Evolutionary conservation across 495 filamentous ascomycete genomes (phyloP).

Genomic region (Aspergillus haitiensis): DNA sequence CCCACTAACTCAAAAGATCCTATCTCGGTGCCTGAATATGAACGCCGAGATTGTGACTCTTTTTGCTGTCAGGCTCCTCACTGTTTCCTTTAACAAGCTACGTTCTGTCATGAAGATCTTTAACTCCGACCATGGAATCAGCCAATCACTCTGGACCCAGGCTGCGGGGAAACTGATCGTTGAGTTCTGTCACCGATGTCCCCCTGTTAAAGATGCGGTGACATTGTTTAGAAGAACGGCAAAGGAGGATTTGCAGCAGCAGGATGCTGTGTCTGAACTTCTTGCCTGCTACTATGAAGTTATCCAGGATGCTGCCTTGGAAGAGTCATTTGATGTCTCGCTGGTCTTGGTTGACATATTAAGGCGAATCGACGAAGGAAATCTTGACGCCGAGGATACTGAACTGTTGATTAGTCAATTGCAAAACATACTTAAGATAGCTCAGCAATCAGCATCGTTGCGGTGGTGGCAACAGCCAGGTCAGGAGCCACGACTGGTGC

Average conservation of each 20-base stretch:
- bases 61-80: slow-evolving; percentile 76
- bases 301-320: slow-evolving; percentile 73
- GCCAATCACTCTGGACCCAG: slow-evolving; percentile 61
- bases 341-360: slow-evolving; percentile 67
- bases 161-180: slow-evolving; percentile 62
- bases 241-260: slow-evolving; percentile 68
- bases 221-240: slow-evolving; percentile 63
- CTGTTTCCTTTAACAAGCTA: slow-evolving; percentile 77
- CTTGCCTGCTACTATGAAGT: slow-evolving; percentile 78
- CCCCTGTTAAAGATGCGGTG: slow-evolving; percentile 74
- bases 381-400: slow-evolving; percentile 37
- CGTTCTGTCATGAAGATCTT: slow-evolving; percentile 50
- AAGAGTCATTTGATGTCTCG: slow-evolving; percentile 84
- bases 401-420: slow-evolving; percentile 65
- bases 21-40: slow-evolving; percentile 75
- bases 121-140: slow-evolving; percentile 37
- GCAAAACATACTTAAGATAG: slow-evolving; percentile 73
- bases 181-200: slow-evolving; percentile 77
- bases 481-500: slow-evolving; percentile 23
- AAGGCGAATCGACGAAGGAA: slow-evolving; percentile 46
- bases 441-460: slow-evolving; percentile 73
- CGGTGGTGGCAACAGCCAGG: slow-evolving; percentile 75
- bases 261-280: slow-evolving; percentile 73
- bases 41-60: slow-evolving; percentile 74
- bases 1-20: slow-evolving; percentile 71